Evolutionary conservation across 805 yeast species (phyloP).

Genomic region (Candida boleticola): DNA sequence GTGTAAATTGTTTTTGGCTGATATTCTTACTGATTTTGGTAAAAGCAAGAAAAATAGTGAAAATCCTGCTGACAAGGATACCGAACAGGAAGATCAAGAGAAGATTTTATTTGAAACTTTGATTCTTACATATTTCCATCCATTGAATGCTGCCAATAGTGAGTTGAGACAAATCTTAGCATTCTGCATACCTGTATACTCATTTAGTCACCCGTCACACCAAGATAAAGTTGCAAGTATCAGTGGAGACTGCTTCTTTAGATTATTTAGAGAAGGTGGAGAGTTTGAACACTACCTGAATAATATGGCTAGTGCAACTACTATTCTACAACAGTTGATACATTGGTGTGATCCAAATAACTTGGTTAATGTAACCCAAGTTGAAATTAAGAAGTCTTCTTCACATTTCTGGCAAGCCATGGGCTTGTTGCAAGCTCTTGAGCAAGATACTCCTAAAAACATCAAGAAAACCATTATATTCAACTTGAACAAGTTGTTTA

Average conservation of each 20-base stretch:
- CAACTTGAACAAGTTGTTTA: slow-evolving; percentile 46
- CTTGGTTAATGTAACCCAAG: slow-evolving; percentile 49
- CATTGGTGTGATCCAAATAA: slow-evolving; percentile 84
- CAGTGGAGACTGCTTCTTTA: slow-evolving; percentile 61
- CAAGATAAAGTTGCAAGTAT: slow-evolving; percentile 64
- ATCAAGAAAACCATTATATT: slow-evolving; percentile 53
- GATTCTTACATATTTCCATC: slow-evolving; percentile 72
- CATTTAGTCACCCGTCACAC: slow-evolving; percentile 70
- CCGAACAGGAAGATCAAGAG: slow-evolving; percentile 22
- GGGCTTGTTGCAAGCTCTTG: slow-evolving; percentile 52
- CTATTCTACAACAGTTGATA: slow-evolving; percentile 66
- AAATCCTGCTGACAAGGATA: slow-evolving; percentile 29
- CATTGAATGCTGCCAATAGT: slow-evolving; percentile 58
- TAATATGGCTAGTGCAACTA: slow-evolving; percentile 40
- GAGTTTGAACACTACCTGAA: slow-evolving; percentile 32
- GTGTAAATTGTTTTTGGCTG: slow-evolving; percentile 78
- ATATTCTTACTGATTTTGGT: slow-evolving; percentile 67
- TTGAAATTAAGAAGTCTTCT: slow-evolving; percentile 38
- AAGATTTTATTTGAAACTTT: slow-evolving; percentile 61
- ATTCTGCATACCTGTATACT: slow-evolving; percentile 85
- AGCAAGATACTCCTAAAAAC: slow-evolving; percentile 48
- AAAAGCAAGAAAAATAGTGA: not conserved
- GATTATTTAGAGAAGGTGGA: slow-evolving; percentile 46
- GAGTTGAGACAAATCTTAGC: slow-evolving; percentile 75
- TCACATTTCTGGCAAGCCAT: slow-evolving; percentile 57